Conservation (phyloP, 106 monocot species). For the Acorus calamus region DNA sequence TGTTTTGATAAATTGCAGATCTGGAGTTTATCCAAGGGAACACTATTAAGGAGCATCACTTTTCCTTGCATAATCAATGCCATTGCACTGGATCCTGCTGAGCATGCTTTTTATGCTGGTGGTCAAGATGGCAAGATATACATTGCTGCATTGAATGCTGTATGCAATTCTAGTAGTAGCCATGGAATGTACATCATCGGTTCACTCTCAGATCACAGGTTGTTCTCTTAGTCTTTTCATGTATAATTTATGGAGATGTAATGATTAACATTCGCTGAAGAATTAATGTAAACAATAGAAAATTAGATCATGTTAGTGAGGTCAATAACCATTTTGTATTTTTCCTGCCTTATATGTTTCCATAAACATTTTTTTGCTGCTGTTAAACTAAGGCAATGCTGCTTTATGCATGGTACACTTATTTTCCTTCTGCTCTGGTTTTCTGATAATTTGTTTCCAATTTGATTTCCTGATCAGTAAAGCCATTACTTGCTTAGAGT, state of each 20-base stretch:
- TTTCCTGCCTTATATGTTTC: not conserved
- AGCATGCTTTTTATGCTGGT: slow-evolving; percentile 76
- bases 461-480: slow-evolving; percentile 34
- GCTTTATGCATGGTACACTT: not conserved
- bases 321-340: not conserved
- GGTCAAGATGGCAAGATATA: slow-evolving; percentile 89
- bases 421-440: not conserved
- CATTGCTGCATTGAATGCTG: slow-evolving; percentile 62
- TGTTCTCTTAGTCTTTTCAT: not conserved
- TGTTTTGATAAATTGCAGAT: slow-evolving; percentile 35
- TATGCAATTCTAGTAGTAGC: slow-evolving; percentile 24
- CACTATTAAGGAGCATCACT: slow-evolving; percentile 43
- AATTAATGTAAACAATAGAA: too few relatives aligned
- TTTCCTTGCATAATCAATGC: slow-evolving; percentile 61
- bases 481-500: slow-evolving; percentile 61
- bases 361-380: not conserved
- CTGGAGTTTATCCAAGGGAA: slow-evolving; percentile 79
- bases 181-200: slow-evolving; percentile 49
- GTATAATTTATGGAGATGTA: not conserved
- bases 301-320: too few relatives aligned
- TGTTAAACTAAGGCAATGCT: too few relatives aligned
- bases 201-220: slow-evolving; percentile 60
- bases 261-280: not conserved
- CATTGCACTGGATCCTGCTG: slow-evolving; percentile 63
- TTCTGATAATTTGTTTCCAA: slow-evolving; percentile 1